These are phyloP conservation scores for Posidonia oceanica DNA, from an alignment of 116 monocot species.

Conservation along the genomic window DNA sequence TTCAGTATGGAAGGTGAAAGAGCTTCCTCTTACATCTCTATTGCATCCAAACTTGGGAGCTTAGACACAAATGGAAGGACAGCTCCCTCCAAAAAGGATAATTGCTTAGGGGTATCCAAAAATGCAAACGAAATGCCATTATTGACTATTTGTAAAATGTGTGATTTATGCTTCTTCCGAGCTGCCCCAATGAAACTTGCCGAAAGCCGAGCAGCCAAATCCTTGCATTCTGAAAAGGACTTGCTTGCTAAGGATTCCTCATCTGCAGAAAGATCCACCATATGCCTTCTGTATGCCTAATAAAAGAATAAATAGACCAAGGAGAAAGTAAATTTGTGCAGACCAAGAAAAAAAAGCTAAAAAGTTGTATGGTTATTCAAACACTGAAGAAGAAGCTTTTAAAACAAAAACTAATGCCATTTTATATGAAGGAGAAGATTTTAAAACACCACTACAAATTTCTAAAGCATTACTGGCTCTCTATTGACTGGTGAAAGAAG, in stretches of 20 bases:
- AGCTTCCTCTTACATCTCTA: slow-evolving; percentile 60
- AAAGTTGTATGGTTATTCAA: not conserved
- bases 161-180: slow-evolving; percentile 56
- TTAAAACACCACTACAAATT: no score
- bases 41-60: slow-evolving; percentile 46
- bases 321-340: not conserved
- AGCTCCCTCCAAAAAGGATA: slow-evolving; percentile 77
- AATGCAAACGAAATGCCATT: slow-evolving; percentile 84
- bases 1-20: not conserved
- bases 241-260: slow-evolving; percentile 40
- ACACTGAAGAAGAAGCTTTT: no score
- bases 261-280: slow-evolving; percentile 27
- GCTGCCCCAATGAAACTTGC: slow-evolving; percentile 69
- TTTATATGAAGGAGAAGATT: no score
- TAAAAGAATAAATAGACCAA: slow-evolving; percentile 4
- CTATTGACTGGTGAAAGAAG: not conserved
- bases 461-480: no score
- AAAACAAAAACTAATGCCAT: no score
- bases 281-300: slow-evolving; percentile 48
- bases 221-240: slow-evolving; percentile 63
- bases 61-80: slow-evolving; percentile 76
- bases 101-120: slow-evolving; percentile 48
- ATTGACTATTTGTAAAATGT: slow-evolving; percentile 66
- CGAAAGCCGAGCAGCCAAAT: slow-evolving; percentile 65
- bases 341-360: not conserved